These are phyloP conservation scores for Capsicum rhomboideum DNA, from an alignment of 257 asterid species.

Conservation along the genomic window DNA sequence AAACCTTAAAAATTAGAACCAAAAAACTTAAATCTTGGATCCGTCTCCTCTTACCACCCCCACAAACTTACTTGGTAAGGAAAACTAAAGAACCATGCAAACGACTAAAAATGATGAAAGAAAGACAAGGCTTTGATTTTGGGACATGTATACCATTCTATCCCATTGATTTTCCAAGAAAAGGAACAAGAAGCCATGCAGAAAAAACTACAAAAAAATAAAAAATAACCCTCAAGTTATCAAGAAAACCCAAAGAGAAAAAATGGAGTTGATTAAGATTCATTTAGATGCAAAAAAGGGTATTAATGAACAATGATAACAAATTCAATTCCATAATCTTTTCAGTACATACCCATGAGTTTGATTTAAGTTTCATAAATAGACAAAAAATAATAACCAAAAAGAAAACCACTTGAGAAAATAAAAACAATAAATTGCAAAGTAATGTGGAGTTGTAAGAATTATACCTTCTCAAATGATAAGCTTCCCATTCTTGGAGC, in stretches of 20 bases:
- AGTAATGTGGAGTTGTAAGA: neutral
- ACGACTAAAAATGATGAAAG: neutral
- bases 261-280: neutral
- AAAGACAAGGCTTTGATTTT: neutral
- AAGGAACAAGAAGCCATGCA: neutral
- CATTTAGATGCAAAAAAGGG: neutral
- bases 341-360: neutral
- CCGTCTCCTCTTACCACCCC: too few relatives aligned
- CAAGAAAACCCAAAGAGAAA: neutral
- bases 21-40: too few relatives aligned
- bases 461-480: slow-evolving; percentile 4
- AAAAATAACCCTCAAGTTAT: neutral
- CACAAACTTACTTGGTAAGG: neutral
- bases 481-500: slow-evolving; percentile 5
- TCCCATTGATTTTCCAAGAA: neutral
- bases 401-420: neutral
- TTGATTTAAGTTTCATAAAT: neutral
- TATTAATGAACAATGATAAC: neutral
- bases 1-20: too few relatives aligned
- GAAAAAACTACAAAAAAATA: neutral
- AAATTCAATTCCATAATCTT: neutral
- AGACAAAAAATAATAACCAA: neutral
- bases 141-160: neutral
- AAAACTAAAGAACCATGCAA: neutral
- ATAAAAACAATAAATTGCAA: neutral